Evolutionary conservation across 495 filamentous ascomycete genomes (phyloP).

Genomic region (Lasiosphaeria hispida): DNA sequence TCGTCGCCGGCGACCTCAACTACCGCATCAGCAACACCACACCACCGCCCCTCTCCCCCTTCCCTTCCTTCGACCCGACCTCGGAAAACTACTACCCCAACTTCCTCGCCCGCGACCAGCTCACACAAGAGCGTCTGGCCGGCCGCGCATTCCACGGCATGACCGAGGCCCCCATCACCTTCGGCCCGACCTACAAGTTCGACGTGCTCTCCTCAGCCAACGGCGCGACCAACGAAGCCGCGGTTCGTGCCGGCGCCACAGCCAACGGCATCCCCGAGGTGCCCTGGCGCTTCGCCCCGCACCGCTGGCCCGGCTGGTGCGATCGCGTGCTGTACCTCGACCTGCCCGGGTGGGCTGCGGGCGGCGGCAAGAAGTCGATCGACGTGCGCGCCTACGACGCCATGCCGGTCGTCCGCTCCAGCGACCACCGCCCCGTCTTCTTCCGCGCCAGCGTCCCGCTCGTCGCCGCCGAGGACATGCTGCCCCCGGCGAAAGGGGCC

Average conservation of each 20-base stretch:
- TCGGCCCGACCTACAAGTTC: conserved; percentile 91
- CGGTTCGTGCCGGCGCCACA: conserved; percentile 10
- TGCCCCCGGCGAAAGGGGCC: conserved; percentile 12
- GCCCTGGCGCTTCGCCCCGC: conserved; percentile 70
- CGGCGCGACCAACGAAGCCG: conserved; percentile 21
- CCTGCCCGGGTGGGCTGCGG: conserved; percentile 49
- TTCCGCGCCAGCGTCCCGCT: conserved; percentile 61
- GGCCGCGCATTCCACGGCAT: conserved; percentile 72
- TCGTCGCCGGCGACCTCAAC: conserved; percentile 89
- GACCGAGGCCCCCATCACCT: conserved; percentile 67
- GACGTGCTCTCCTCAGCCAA: conserved; percentile 34
- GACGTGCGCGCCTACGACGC: conserved; percentile 62
- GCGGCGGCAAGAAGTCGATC: conserved; percentile 33
- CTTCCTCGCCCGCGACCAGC: conserved; percentile 74
- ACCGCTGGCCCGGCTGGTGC: conserved; percentile 91
- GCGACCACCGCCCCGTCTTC: conserved; percentile 83
- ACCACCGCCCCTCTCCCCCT: conserved; percentile 55
- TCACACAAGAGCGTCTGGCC: conserved; percentile 62
- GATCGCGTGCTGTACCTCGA: conserved; percentile 83
- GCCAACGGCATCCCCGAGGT: conserved; percentile 34
- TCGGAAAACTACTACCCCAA: conserved; percentile 44
- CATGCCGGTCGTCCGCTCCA: conserved; percentile 69
- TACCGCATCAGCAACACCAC: conserved; percentile 71
- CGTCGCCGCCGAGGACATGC: conserved; percentile 29
- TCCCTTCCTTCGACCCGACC: conserved; percentile 58